Evolutionary conservation across 148 eudicot genomes (phyloP).

Genomic region (Amaranthus cruentus): DNA sequence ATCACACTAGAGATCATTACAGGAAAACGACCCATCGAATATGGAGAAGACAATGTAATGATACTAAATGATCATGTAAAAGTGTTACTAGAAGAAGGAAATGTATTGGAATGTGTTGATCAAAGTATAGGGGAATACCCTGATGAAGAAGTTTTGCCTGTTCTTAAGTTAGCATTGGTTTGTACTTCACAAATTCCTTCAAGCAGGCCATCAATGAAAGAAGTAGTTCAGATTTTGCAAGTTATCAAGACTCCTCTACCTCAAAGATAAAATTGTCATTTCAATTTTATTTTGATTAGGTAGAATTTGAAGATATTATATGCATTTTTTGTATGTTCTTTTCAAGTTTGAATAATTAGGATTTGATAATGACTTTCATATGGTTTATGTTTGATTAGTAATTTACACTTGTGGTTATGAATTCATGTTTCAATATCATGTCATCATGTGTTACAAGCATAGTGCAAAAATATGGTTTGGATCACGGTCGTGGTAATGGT

Average conservation of each 20-base stretch:
- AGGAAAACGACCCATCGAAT: slow-evolving; percentile 74
- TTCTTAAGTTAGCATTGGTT: slow-evolving; percentile 79
- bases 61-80: slow-evolving; percentile 73
- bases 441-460: no score
- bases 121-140: slow-evolving; percentile 62
- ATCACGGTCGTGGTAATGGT: neutral
- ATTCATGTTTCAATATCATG: neutral
- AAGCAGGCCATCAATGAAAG: slow-evolving; percentile 89
- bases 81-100: slow-evolving; percentile 68
- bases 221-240: slow-evolving; percentile 89
- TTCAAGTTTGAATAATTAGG: neutral
- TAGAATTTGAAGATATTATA: slow-evolving; percentile 22
- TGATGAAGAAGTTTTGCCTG: slow-evolving; percentile 84
- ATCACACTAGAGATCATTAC: slow-evolving; percentile 75
- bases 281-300: slow-evolving; percentile 15
- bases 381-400: neutral
- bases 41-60: slow-evolving; percentile 73
- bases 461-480: neutral
- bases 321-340: neutral
- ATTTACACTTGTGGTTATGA: neutral
- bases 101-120: slow-evolving; percentile 74
- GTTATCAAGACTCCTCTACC: slow-evolving; percentile 83
- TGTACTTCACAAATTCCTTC: slow-evolving; percentile 95
- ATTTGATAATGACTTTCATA: slow-evolving; percentile 5
- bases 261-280: slow-evolving; percentile 40